These are phyloP conservation scores for Margaritispora aquatica DNA, from an alignment of 495 filamentous ascomycete species.

Conservation along the genomic window DNA sequence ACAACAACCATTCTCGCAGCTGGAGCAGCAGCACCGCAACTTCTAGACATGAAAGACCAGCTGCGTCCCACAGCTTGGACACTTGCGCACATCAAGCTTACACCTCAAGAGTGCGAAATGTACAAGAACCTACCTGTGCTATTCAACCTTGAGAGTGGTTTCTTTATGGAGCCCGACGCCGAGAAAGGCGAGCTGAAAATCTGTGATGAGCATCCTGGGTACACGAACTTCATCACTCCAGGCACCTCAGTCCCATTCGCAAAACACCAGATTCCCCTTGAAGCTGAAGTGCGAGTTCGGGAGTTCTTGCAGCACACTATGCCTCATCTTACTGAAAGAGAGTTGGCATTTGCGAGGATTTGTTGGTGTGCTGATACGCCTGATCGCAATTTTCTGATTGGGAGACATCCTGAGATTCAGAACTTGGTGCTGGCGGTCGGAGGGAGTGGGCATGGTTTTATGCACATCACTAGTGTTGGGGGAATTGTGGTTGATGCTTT, in stretches of 20 bases:
- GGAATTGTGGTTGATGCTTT: slow-evolving; percentile 39
- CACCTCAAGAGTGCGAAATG: slow-evolving; percentile 31
- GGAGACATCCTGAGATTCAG: slow-evolving; percentile 32
- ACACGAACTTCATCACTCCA: slow-evolving; percentile 36
- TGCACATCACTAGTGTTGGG: slow-evolving; percentile 44
- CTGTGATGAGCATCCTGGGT: slow-evolving; percentile 51
- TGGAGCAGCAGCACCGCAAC: slow-evolving; percentile 38
- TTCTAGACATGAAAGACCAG: slow-evolving; percentile 47
- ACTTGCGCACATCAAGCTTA: slow-evolving; percentile 43
- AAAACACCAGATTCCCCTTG: slow-evolving; percentile 39
- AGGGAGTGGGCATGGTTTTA: slow-evolving; percentile 46
- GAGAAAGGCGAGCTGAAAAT: slow-evolving; percentile 47
- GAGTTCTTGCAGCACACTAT: slow-evolving; percentile 42
- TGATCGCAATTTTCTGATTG: slow-evolving; percentile 45
- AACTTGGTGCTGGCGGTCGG: slow-evolving; percentile 43
- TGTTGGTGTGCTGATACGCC: slow-evolving; percentile 51
- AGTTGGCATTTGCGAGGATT: slow-evolving; percentile 42
- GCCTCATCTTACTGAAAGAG: slow-evolving; percentile 41
- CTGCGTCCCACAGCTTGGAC: slow-evolving; percentile 51
- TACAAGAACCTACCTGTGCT: slow-evolving; percentile 44
- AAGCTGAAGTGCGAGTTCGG: slow-evolving; percentile 36
- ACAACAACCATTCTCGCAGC: slow-evolving; percentile 36
- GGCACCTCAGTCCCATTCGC: slow-evolving; percentile 38
- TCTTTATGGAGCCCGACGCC: slow-evolving; percentile 50
- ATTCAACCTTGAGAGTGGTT: slow-evolving; percentile 45